These are phyloP conservation scores for Salvia hispanica DNA, from an alignment of 257 asterid genomes.

Conservation along the genomic window DNA sequence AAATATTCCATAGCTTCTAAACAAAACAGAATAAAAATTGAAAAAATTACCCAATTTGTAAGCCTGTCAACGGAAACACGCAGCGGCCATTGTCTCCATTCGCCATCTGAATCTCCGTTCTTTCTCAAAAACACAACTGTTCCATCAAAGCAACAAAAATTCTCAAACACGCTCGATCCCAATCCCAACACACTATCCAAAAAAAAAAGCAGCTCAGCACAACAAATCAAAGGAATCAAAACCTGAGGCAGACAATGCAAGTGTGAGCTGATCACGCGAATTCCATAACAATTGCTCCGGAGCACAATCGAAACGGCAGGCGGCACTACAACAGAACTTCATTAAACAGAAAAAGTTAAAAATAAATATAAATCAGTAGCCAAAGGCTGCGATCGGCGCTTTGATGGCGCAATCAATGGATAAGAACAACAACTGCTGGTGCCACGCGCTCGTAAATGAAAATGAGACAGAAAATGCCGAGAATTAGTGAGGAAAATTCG, in stretches of 20 bases:
- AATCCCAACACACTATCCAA: background rate
- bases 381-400: slow-evolving; percentile 33
- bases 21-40: background rate
- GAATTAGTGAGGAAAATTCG: background rate
- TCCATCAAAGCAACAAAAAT: slow-evolving; percentile 29
- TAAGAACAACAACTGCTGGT: slow-evolving; percentile 13
- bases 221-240: slow-evolving; percentile 9
- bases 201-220: background rate
- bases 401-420: slow-evolving; percentile 33
- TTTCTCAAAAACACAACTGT: slow-evolving; percentile 39
- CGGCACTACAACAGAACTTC: slow-evolving; percentile 44
- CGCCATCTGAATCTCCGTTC: slow-evolving; percentile 51
- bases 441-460: slow-evolving; percentile 31
- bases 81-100: slow-evolving; percentile 50
- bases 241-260: slow-evolving; percentile 38
- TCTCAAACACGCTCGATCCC: slow-evolving; percentile 3
- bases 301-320: slow-evolving; percentile 32
- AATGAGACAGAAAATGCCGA: slow-evolving; percentile 12
- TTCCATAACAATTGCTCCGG: slow-evolving; percentile 32
- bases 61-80: slow-evolving; percentile 70
- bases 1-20: background rate
- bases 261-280: slow-evolving; percentile 32
- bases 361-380: background rate
- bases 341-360: slow-evolving; percentile 33
- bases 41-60: slow-evolving; percentile 77